Evolutionary conservation across 192 early-diverging fungal genomes (phyloP), one percentile per base, ranked within the genome.

Genomic region (Paraglomus brasilianum): DNA sequence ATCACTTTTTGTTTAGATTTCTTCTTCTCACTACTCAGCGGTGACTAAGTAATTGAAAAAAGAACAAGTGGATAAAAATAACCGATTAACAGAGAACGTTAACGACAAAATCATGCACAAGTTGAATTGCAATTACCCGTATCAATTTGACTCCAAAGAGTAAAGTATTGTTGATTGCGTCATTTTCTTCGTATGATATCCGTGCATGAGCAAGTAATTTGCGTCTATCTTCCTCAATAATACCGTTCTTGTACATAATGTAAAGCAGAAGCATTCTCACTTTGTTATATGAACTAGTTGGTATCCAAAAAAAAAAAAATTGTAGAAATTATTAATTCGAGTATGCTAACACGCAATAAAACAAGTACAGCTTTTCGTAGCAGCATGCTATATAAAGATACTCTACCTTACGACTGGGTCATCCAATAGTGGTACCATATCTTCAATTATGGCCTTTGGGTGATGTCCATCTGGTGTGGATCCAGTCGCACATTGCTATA

Each of bases 241-340:
- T 83, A 41, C 88, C 91, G n/a, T 87, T 86, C 66, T 90, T 85
- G 9, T 88, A 85, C 42, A 92, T 89, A 15, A 92, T 89, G 74
- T 92, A 95, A 7, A 94, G 70, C 80, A 93, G 88, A 19, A 95
- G 82, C 24, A 93, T 66, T 7, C 93, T 86, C 8, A 89, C 75
- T 76, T 92, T 95, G 74, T 93, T 87, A 73, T 79, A 77, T 5
- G 80, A 68, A 19, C 88, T 48, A 56, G 30, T 30, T 3, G 30
- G 30, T 30, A 30, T 30, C 43, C 46, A 39, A 64, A 38, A 40
- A 19, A 11, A 14, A 52, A n/a, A n/a, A n/a, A n/a, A n/a, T n/a
- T n/a, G n/a, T n/a, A n/a, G n/a, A n/a, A n/a, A n/a, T n/a, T n/a
- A 22, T 30, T 19, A 21, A 41, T 39, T 40, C 42, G 15, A 66